Evolutionary conservation across 108 stramenopile species (phyloP).

Genomic region (Cyclotella cryptica): DNA sequence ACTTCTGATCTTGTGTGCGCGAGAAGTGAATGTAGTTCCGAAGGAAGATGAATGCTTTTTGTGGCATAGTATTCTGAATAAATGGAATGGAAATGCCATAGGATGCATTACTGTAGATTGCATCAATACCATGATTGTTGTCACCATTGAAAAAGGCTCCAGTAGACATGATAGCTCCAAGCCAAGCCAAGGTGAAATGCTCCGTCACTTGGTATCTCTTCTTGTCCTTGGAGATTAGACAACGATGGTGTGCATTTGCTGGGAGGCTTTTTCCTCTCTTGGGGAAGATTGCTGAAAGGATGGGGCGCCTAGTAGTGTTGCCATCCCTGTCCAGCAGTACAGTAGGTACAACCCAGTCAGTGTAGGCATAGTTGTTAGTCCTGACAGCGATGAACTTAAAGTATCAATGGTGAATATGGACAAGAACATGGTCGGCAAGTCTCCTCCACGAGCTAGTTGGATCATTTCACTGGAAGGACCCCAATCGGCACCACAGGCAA

Average conservation of each 20-base stretch:
- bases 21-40: no score
- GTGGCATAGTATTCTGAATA: constrained; percentile 16
- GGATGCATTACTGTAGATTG: background rate
- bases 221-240: no score
- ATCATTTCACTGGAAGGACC: background rate
- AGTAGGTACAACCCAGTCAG: background rate
- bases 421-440: background rate
- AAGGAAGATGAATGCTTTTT: no score
- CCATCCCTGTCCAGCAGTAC: no score
- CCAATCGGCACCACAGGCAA: background rate
- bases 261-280: no score
- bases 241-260: no score
- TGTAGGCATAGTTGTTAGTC: constrained; percentile 3
- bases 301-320: no score
- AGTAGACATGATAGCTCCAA: background rate
- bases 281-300: no score
- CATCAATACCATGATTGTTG: constrained; percentile 1
- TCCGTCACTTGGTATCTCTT: no score
- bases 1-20: no score
- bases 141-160: constrained; percentile 6
- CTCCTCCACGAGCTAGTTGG: background rate
- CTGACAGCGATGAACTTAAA: background rate
- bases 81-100: constrained; percentile 14
- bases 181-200: background rate
- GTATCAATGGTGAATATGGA: background rate